Base-by-base conservation (phyloP, 2,329 filamentous ascomycete species). In the Microcyclospora pomicola region DNA sequence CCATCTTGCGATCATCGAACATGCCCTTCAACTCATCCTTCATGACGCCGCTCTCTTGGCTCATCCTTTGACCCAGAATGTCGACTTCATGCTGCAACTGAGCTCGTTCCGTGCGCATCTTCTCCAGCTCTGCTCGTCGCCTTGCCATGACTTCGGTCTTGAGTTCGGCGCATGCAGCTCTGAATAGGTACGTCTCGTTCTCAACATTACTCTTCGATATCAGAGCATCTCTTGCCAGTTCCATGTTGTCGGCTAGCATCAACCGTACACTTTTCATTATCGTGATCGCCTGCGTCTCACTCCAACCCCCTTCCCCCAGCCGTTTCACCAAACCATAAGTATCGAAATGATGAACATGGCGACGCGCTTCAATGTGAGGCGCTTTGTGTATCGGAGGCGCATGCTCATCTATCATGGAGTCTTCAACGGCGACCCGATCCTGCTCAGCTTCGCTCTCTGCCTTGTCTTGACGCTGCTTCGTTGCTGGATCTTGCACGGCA, bases 1-100 rank as follows among this genome's bases (percentile, higher is more conserved):
- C 75, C 82, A 96, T 93, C 58, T 88, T 91, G 32, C 92, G 76
- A 57, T 98, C 88, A 54, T 96, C 88, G 58, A 96, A 95, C 71
- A 95, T 81, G 40, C 85, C 88, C 57, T 87, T 85, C n/a, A 96
- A 71, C 39, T 87, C 84, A 55, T 98, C 88, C 51, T 84, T 91
- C 42, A 96, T 66, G 27, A 74, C 80, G 39, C 77, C 64, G 16
- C 87, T 69, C 56, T 96, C 87, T 60, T 95, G 87, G 27, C 77
- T 82, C 41, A 95, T 67, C 34, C 79, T 74, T 64, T 96, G 91
- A 39, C 75, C 78, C 38, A 95, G 59, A 13, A 94, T 93, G 58
- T 98, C 91, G n/a, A 87, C 78, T 59, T 96, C 91, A 58, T 95
- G 87, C 64, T 95, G 86, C 47, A 98, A 62, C 35, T 87, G 77